A percentile compares a stretch with the other conserved stretches of the same genome.
Evolutionary conservation across 2,329 filamentous ascomycete species (phyloP).

Genomic region (Trichothecium sympodiale): DNA sequence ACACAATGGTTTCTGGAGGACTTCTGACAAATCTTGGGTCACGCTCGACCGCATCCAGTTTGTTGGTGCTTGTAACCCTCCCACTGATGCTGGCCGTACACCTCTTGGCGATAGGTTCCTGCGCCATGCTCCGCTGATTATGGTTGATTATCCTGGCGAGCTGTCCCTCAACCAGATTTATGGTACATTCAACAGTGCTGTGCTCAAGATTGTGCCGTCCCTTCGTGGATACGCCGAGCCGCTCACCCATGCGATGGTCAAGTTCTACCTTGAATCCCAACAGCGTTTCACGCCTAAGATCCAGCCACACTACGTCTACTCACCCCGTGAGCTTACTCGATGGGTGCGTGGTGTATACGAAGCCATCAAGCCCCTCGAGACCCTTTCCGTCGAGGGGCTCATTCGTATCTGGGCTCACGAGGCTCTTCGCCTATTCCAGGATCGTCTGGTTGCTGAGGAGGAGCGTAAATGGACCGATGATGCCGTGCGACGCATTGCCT

Average conservation of each 20-base stretch:
- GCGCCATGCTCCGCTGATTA: conserved; percentile 92
- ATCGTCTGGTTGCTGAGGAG: conserved; percentile 88
- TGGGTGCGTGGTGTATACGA: conserved; percentile 98
- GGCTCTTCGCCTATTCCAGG: conserved; percentile 89
- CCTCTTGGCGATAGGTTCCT: conserved; percentile 89
- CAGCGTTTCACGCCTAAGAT: conserved; percentile 90
- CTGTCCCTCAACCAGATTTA: conserved; percentile 94
- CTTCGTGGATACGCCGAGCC: conserved; percentile 91
- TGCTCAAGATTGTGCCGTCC: conserved; percentile 92
- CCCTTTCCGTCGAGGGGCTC: conserved; percentile 76
- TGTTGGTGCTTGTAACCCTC: conserved; percentile 96
- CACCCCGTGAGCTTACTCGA: conserved; percentile 90
- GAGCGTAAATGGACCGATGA: conserved; percentile 94
- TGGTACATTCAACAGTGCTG: conserved; percentile 90
- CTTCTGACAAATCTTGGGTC: conserved; percentile 95
- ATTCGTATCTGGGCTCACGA: conserved; percentile 98
- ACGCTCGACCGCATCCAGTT: conserved; percentile 97
- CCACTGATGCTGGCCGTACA: conserved; percentile 92
- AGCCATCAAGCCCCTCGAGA: conserved; percentile 85
- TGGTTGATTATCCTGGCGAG: conserved; percentile 98
- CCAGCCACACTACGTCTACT: conserved; percentile 98
- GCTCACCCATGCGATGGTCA: conserved; percentile 94
- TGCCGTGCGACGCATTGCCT: conserved; percentile 71
- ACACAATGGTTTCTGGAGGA: conserved; percentile 98
- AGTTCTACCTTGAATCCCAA: conserved; percentile 91